phyloP scores from a whole-genome alignment of 345 rosid genomes.

The Rhodamnia rubescens region DNA sequence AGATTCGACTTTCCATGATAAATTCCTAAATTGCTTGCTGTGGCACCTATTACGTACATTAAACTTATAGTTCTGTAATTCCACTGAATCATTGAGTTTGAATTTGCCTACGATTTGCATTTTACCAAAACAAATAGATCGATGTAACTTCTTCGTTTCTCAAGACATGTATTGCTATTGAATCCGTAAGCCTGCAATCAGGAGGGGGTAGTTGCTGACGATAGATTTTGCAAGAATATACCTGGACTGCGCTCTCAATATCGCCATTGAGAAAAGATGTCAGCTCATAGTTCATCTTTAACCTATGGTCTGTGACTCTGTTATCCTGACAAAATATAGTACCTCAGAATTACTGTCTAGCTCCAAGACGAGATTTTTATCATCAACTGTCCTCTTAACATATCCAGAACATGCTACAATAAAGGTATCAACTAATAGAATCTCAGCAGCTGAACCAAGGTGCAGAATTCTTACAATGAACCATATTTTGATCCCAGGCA shows the following conservation, averaged over 20 bases:
- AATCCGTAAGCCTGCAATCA: not conserved
- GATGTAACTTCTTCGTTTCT: not conserved
- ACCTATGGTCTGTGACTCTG: slow-evolving; percentile 92
- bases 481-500: not conserved
- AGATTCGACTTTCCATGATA: not conserved
- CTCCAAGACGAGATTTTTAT: not conserved
- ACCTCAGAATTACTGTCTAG: not conserved
- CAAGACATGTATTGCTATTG: not conserved
- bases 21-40: not conserved
- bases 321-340: slow-evolving; percentile 44
- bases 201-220: not conserved
- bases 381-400: not conserved
- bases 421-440: not conserved
- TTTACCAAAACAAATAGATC: not conserved
- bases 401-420: not conserved
- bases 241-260: slow-evolving; percentile 80
- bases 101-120: not conserved
- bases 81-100: not conserved
- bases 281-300: slow-evolving; percentile 82
- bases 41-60: not conserved
- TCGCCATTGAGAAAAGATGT: slow-evolving; percentile 75
- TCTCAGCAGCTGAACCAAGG: not conserved
- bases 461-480: not conserved
- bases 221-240: slow-evolving; percentile 4
- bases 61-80: not conserved